phyloP scores from a whole-genome alignment of 371 early-diverging fungal genomes.

The Mucor lusitanicus region DNA sequence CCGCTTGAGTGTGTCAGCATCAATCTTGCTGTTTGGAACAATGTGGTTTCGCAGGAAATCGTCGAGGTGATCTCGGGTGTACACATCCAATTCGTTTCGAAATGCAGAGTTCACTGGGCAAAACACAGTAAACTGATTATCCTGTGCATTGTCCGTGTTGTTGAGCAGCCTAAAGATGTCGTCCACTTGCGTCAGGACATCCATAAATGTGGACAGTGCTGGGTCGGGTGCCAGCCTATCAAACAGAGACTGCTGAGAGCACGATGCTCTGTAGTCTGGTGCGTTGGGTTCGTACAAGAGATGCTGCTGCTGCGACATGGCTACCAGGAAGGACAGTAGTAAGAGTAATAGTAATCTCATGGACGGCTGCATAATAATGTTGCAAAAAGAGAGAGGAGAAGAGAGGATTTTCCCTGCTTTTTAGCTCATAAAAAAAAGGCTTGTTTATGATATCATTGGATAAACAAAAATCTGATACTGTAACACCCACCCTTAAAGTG shows the following conservation, averaged over 20 bases:
- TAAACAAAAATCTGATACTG: slow-evolving; percentile 14
- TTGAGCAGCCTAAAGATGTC: slow-evolving; percentile 37
- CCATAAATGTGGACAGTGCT: slow-evolving; percentile 47
- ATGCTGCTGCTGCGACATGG: slow-evolving; percentile 5
- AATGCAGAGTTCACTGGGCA: slow-evolving; percentile 48
- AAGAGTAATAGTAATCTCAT: slow-evolving; percentile 1
- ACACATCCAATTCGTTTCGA: slow-evolving; percentile 14
- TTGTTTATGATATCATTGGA: slow-evolving; percentile 3
- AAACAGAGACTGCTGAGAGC: slow-evolving; percentile 36
- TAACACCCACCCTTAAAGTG: slow-evolving; percentile 13
- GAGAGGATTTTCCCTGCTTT: slow-evolving; percentile 1
- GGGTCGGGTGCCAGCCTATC: slow-evolving; percentile 49
- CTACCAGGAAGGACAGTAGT: not conserved
- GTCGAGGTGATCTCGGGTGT: slow-evolving; percentile 24
- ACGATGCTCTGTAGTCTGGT: slow-evolving; percentile 30
- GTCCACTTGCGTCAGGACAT: slow-evolving; percentile 39
- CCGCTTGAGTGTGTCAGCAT: slow-evolving; percentile 16
- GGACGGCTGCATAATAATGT: slow-evolving; percentile 3
- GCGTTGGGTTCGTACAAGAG: slow-evolving; percentile 41
- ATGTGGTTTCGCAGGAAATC: slow-evolving; percentile 41
- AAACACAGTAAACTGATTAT: slow-evolving; percentile 36
- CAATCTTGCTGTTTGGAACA: slow-evolving; percentile 31
- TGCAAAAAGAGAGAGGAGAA: slow-evolving; percentile 5
- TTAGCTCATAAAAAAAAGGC: slow-evolving; percentile 1
- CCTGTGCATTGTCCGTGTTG: slow-evolving; percentile 18